A percentile compares a stretch with the other conserved stretches of the same genome.
Conservation (phyloP, 2,329 filamentous ascomycete species). For the Sphaerulina musiva region DNA sequence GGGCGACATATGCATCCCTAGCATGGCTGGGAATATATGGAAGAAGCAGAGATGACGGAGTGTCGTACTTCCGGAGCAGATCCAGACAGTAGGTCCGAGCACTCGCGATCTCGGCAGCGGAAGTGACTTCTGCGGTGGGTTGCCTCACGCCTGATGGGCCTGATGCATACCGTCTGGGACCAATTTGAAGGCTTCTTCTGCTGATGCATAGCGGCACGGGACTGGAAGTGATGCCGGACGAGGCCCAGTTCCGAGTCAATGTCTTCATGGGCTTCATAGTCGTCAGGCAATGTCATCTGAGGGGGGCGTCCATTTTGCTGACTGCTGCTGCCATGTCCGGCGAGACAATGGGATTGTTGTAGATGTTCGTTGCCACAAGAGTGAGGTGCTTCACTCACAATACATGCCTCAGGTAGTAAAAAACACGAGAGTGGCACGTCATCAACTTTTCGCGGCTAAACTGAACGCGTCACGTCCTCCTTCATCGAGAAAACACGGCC, state of each 20-base stretch:
- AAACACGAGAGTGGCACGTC: too few relatives aligned
- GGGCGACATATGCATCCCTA: constrained; percentile 77
- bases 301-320: background rate
- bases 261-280: background rate
- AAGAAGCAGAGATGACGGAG: constrained; percentile 77
- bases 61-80: constrained; percentile 69
- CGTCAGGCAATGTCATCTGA: background rate
- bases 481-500: too few relatives aligned
- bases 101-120: constrained; percentile 44
- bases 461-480: too few relatives aligned
- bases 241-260: constrained; percentile 2
- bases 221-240: background rate
- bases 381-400: too few relatives aligned
- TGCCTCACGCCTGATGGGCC: constrained; percentile 22
- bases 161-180: constrained; percentile 18
- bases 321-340: background rate
- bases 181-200: background rate
- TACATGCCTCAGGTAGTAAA: too few relatives aligned
- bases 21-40: constrained; percentile 72
- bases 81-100: constrained; percentile 55
- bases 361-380: too few relatives aligned
- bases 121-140: constrained; percentile 21
- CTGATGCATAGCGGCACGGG: constrained; percentile 1
- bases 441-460: too few relatives aligned
- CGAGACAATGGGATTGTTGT: background rate